Base-by-base conservation (phyloP, 768 basidiomycete genomes). In the Termitomyces sp. region DNA sequence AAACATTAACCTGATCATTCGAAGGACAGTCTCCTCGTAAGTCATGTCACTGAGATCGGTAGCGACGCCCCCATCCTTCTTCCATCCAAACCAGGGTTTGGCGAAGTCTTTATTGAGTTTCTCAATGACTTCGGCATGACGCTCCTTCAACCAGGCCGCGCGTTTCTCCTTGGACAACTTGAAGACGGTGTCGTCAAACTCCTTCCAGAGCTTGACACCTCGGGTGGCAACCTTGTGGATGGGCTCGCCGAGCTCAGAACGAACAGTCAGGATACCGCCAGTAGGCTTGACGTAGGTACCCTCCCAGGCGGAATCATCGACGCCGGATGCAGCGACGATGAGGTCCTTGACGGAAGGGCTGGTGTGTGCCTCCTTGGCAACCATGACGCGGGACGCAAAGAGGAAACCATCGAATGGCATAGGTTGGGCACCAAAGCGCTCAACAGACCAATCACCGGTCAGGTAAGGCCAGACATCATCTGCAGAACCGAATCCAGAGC, bases 341-440 rank as follows among this genome's bases (percentile, higher is more conserved):
- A 99, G 80, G 71, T 98, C 91, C 79, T 98, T 99, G 71, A 99
- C 95, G 7, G 88, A 87, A 2, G 91, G 79, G 63, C 87, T 90
- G 0, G 97, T 98, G 71, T 98, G 96, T 3, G 96, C 94, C 72
- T 99, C 97, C 74, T 94, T 94, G 49, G 97, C 96, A 32, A 98
- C 94, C 96, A 99, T 98, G 69, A 98, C 94, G 54, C 97, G 89
- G 66, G 89, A 91, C 6, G 91, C 97, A 64, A 95, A 97, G 44
- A 99, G 79, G 78, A 96, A 94, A 48, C 96, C 97, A 62, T 98
- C 96, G 75, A 94, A 97, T 1, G 97, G 97, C 97, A 98, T 99
- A 12, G 90, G 88, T 71, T 98, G 93, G 47, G 87, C 78, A 56
- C 84, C 86, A 66, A 88, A 98, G 64, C 78, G 76, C 58, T 84